Evolutionary conservation across 495 filamentous ascomycete genomes (phyloP).

Genomic region (Jackrogersella multiformis): DNA sequence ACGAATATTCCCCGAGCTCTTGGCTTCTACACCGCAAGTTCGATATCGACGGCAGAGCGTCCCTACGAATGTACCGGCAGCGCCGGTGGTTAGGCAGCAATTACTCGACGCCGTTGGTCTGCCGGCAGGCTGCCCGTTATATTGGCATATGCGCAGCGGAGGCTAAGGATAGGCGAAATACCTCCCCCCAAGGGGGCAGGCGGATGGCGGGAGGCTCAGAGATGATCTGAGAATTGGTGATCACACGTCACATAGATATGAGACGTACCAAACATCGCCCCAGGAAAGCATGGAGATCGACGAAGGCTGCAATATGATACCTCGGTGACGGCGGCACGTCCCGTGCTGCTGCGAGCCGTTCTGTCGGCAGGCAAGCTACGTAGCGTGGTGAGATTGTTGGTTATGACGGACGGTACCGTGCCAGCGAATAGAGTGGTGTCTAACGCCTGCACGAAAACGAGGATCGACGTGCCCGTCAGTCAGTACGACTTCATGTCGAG

Average conservation of each 20-base stretch:
- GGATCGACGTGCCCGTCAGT: constrained; percentile 24
- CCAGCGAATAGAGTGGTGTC: constrained; percentile 7
- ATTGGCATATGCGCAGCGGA: constrained; percentile 19
- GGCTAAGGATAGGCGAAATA: constrained; percentile 12
- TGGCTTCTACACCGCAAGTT: constrained; percentile 43
- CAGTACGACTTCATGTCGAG: constrained; percentile 3
- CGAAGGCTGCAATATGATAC: background rate
- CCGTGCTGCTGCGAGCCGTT: background rate
- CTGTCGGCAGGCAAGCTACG: background rate
- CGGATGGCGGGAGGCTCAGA: constrained; percentile 6
- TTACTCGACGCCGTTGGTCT: constrained; percentile 27
- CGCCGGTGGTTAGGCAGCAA: constrained; percentile 41
- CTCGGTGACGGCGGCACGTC: constrained; percentile 3
- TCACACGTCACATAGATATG: constrained; percentile 5
- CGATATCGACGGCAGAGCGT: constrained; percentile 27
- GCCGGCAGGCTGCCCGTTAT: background rate
- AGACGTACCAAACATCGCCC: constrained; percentile 5
- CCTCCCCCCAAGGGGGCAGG: background rate
- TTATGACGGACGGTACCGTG: background rate
- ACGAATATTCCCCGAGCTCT: constrained; percentile 39
- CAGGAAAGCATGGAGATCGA: background rate
- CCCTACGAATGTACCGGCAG: constrained; percentile 26
- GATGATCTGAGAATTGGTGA: constrained; percentile 4
- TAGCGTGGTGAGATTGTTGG: background rate
- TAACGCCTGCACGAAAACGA: constrained; percentile 26